phyloP scores from a whole-genome alignment of 805 yeast genomes.

The Candida maris region DNA sequence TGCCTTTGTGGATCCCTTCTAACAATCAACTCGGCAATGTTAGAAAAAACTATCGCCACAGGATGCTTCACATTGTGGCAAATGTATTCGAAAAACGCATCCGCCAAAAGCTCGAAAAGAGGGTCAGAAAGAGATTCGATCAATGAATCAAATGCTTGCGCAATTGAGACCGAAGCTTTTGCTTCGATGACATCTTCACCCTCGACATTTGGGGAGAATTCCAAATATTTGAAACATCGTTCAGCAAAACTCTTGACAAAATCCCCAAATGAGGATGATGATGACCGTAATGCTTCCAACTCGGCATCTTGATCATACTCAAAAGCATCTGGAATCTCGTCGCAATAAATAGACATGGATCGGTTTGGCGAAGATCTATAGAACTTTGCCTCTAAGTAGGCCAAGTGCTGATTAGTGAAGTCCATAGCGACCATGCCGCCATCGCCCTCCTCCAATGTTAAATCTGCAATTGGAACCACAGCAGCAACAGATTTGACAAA shows the following conservation, averaged over 20 bases:
- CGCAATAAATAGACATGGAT: conserved; percentile 17
- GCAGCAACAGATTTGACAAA: conserved; percentile 67
- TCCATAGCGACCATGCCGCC: conserved; percentile 41
- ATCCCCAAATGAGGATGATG: conserved; percentile 66
- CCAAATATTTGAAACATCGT: conserved; percentile 60
- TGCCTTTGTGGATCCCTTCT: conserved; percentile 54
- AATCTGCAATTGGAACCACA: conserved; percentile 67
- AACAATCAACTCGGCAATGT: conserved; percentile 67
- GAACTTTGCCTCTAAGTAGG: conserved; percentile 44
- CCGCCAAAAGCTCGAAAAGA: conserved; percentile 43
- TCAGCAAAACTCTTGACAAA: conserved; percentile 55
- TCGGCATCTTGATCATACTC: conserved; percentile 44
- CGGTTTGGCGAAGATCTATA: conserved; percentile 31
- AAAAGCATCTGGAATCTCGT: conserved; percentile 28
- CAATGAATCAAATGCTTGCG: conserved; percentile 40
- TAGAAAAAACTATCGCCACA: conserved; percentile 64
- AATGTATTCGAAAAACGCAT: conserved; percentile 53
- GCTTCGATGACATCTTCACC: conserved; percentile 49
- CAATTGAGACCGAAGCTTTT: conserved; percentile 37
- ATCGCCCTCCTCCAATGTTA: conserved; percentile 44
- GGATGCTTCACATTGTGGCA: conserved; percentile 56
- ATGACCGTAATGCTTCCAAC: conserved; percentile 59
- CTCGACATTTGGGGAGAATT: conserved; percentile 60
- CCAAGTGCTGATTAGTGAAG: conserved; percentile 63
- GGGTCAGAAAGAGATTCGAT: conserved; percentile 61